Percentiles rank a stretch among this genome's conserved stretches.
phyloP scores from a whole-genome alignment of 371 early-diverging fungal genomes.

The Neoconidiobolus thromboides region DNA sequence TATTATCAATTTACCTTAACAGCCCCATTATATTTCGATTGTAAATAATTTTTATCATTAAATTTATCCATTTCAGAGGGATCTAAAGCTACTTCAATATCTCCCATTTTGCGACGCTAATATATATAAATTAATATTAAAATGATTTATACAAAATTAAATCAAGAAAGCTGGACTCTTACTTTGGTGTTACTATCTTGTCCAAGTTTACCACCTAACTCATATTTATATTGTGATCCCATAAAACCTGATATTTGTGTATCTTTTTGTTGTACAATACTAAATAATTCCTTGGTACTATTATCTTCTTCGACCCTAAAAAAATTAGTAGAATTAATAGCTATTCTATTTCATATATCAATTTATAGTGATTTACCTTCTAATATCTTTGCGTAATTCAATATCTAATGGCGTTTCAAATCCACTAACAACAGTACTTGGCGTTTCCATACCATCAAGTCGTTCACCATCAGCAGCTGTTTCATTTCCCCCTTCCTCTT shows the following conservation, averaged over 20 bases:
- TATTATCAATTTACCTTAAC: too few relatives aligned
- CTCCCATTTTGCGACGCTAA: slow-evolving; percentile 27
- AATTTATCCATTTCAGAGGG: slow-evolving; percentile 54
- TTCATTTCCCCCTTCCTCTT: slow-evolving; percentile 39
- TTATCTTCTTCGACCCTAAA: slow-evolving; percentile 18
- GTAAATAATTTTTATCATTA: slow-evolving; percentile 13
- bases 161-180: not conserved
- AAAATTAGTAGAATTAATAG: not conserved
- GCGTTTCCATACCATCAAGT: slow-evolving; percentile 34
- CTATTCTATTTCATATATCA: not conserved
- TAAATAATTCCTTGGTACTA: slow-evolving; percentile 61
- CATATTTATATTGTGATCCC: slow-evolving; percentile 87
- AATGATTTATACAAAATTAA: not conserved
- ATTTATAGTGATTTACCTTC: slow-evolving; percentile 9
- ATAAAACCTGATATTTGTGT: slow-evolving; percentile 68
- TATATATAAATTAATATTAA: slow-evolving; percentile 3
- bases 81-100: slow-evolving; percentile 52
- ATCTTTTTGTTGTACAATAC: slow-evolving; percentile 66
- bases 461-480: slow-evolving; percentile 27
- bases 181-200: slow-evolving; percentile 16
- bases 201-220: slow-evolving; percentile 29
- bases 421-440: slow-evolving; percentile 56
- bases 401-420: slow-evolving; percentile 84
- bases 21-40: too few relatives aligned
- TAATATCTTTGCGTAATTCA: slow-evolving; percentile 59